Evolutionary conservation across 306 rosid genomes (phyloP).

Genomic region (Vicia sativa): DNA sequence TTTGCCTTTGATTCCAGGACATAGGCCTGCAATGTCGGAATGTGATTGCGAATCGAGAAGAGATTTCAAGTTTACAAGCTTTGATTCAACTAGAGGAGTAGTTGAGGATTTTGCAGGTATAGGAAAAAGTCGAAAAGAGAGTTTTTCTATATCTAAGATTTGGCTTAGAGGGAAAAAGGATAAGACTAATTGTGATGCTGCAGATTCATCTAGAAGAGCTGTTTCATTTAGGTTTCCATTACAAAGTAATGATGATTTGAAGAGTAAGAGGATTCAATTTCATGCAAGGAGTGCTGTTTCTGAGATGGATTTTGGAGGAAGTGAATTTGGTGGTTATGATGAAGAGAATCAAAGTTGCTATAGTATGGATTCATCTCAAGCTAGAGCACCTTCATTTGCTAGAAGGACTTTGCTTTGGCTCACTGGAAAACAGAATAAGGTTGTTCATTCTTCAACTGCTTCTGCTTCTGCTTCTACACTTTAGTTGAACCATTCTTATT

Average conservation of each 20-base stretch:
- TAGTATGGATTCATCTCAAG: constrained; percentile 73
- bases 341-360: constrained; percentile 69
- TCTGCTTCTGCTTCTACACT: constrained; percentile 57
- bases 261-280: constrained; percentile 47
- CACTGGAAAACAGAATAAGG: constrained; percentile 84
- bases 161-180: constrained; percentile 75
- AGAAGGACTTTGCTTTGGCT: constrained; percentile 92
- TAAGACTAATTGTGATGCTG: constrained; percentile 37
- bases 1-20: constrained; percentile 69
- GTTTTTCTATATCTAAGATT: constrained; percentile 80
- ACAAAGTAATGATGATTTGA: constrained; percentile 44
- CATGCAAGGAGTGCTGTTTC: constrained; percentile 60
- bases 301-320: constrained; percentile 56
- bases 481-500: constrained; percentile 42
- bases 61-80: constrained; percentile 64
- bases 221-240: constrained; percentile 71
- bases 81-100: constrained; percentile 36
- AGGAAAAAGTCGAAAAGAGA: constrained; percentile 57
- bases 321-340: constrained; percentile 59
- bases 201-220: constrained; percentile 62
- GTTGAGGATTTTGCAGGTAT: constrained; percentile 37
- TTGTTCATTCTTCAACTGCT: constrained; percentile 68
- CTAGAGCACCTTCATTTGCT: constrained; percentile 83
- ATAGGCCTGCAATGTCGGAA: constrained; percentile 78
- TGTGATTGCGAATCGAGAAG: constrained; percentile 79